Conservation (phyloP, 2,329 filamentous ascomycete species). For the Fusarium verrucosum region DNA sequence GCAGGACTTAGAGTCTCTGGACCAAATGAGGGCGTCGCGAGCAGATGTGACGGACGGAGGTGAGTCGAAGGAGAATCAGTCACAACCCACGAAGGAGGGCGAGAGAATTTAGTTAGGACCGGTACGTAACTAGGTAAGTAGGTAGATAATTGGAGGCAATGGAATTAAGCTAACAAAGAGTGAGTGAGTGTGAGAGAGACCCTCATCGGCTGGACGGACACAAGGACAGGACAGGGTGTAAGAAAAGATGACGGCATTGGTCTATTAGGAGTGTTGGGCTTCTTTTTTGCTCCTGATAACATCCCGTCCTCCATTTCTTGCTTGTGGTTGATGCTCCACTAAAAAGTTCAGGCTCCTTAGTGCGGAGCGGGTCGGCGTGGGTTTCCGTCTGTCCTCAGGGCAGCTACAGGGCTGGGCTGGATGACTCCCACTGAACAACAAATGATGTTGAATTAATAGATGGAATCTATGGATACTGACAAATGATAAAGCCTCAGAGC, state of each 20-base stretch:
- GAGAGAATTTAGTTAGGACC: constrained; percentile 36
- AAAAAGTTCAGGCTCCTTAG: constrained; percentile 39
- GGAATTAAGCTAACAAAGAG: constrained; percentile 2
- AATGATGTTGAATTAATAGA: background rate
- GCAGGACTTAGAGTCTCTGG: constrained; percentile 34
- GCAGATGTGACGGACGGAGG: constrained; percentile 32
- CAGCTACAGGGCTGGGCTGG: constrained; percentile 9
- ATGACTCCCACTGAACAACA: constrained; percentile 34
- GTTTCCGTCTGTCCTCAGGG: constrained; percentile 26
- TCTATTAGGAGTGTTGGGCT: constrained; percentile 1
- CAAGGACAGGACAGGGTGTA: constrained; percentile 15
- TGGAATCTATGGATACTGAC: background rate
- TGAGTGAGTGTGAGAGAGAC: constrained; percentile 1
- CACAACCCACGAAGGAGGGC: constrained; percentile 31
- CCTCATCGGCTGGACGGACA: constrained; percentile 32
- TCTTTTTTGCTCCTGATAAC: constrained; percentile 31
- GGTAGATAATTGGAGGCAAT: constrained; percentile 32
- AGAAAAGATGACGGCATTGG: constrained; percentile 17
- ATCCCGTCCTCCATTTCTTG: constrained; percentile 30
- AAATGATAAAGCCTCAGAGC: constrained; percentile 3
- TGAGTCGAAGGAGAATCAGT: constrained; percentile 40
- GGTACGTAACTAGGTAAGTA: constrained; percentile 40
- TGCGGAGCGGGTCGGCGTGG: constrained; percentile 36
- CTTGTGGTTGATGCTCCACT: constrained; percentile 33
- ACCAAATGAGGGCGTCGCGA: constrained; percentile 35